Base-by-base conservation (phyloP, 306 rosid species). In the Senna siamea region DNA sequence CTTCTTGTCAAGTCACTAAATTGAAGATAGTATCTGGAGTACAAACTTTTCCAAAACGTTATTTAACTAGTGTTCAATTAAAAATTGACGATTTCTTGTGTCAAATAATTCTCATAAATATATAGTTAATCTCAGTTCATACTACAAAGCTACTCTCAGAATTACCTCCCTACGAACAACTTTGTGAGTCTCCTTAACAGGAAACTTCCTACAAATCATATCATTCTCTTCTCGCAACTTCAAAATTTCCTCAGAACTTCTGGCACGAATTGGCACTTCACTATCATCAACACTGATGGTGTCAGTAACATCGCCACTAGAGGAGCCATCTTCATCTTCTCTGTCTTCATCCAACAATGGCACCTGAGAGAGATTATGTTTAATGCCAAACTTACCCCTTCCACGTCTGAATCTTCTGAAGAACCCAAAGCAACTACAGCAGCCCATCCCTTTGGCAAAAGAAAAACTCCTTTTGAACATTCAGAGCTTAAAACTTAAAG, bases 341-440 rank as follows among this genome's bases (percentile, higher is more conserved):
- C 68, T 56, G 71, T 95, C 98, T 15, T 81, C 89, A 51, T 79
- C 90, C 83, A 86, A 82, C 82, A 92, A 80, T 26, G 56, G 81
- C 65, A 86, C 92, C 72, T 80, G 88, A 14, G 89, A 87, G 77
- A 72, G 85, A 73, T 71, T 82, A 58, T 52, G 76, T 68, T 80
- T 86, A 19, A 52, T 73, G 61, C 76, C 80, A 40, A 79, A 72
- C 66, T 56, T 70, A 38, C 79, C 81, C 64, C 75, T 82, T 37
- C 20, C 53, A 43, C 68, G 77, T 72, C 83, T 87, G 35, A 70
- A 79, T 66, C 65, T 87, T 74, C 87, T 78, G 14, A 79, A 71
- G 71, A 92, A 92, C 41, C 97, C 97, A 26, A 95, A 95, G 87
- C 99, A 95, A 81, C 84, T 82, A 73, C 96, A 95, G 76, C 96